Base-by-base conservation (phyloP, 2,329 filamentous ascomycete species). In the Phialophora macrospora region DNA sequence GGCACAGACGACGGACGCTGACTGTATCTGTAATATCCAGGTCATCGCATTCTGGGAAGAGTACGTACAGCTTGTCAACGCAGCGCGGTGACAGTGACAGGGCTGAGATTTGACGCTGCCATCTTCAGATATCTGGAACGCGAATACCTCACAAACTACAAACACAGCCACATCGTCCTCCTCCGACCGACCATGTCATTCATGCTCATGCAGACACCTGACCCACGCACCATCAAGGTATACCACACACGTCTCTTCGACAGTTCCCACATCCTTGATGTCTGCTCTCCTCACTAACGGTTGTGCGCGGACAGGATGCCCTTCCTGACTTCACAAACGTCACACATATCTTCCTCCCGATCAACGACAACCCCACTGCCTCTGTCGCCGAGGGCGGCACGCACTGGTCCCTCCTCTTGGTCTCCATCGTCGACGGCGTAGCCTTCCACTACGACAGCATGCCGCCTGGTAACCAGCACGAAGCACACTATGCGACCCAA, bases 1-100 rank as follows among this genome's bases (percentile, higher is more conserved):
- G 56, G 30, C 46, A 34, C 17, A 9, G 20, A 22, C 38, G 48
- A 41, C 34, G 26, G 30, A 58, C 26, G 30, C 46, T 60, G 55
- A 60, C 28, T 24, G 30, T 54, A n/a, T 55, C 46, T 17, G 34
- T 17, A 7, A 14, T 60, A 28, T 58, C 54, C 72, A 94, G 91
- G 93, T 93, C 73, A 98, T 99, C 71, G 90, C 92, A 58, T 98
- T 99, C 77, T 99, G 95, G 94, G 91, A 98, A 84, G 94, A 98
- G 85, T 96, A 88, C 73, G 81, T 78, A 55, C 38, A 55, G 32
- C 14, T 14, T 17, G n/a, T n/a, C 46, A 9, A 28, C 34, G 8
- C 28, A 2, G 34, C 28, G 28, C 38, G 48, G 32, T 6, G 60
- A 56, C 48, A 17, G 48, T 22, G 11, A 51, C 20, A 38, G 22